Base-by-base conservation (phyloP, 345 rosid genomes). In the Salix brachista region DNA sequence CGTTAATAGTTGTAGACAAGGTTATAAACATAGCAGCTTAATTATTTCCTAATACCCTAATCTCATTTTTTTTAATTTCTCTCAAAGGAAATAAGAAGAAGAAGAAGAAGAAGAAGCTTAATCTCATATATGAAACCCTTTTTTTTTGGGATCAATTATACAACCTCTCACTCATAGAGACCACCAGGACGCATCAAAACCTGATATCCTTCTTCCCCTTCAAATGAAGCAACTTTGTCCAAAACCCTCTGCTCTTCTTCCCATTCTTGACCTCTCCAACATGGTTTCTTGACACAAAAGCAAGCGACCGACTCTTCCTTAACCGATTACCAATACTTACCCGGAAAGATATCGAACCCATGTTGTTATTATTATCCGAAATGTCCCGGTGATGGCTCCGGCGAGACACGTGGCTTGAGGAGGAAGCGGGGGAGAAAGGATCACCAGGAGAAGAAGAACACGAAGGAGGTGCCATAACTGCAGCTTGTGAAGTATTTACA, bases 251-350 rank as follows among this genome's bases (percentile, higher is more conserved):
- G 61, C 78, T 85, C 87, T 77, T 87, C 84, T 77, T 86, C 80
- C 79, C 82, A 54, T 67, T 77, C 75, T 56, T 77, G 44, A 26
- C 75, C 48, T 79, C 82, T 30, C 76, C 87, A 3, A 30, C 80
- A 13, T 36, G 28, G 50, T 61, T 83, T 62, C 83, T 86, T 0
- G 91, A 79, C 72, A 69, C 86, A 41, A 80, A 80, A 76, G 91
- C 91, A 78, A 89, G 68, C 65, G 98, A 94, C 82, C 91, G 86
- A 70, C 98, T 92, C 86, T 94, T 94, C 91, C 82, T 92, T 80
- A 94, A 74, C 25, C 89, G 90, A 64, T 64, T 50, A 46, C 81
- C 81, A 66, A 67, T 74, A 25, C 85, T 83, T 11, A 85, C 80
- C 75, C 66, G 79, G 28, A 87, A 87, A 8, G 91, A 80, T 70